These are phyloP conservation scores for Beauveria pseudobassiana DNA, from an alignment of 2,329 filamentous ascomycete genomes.

Conservation along the genomic window DNA sequence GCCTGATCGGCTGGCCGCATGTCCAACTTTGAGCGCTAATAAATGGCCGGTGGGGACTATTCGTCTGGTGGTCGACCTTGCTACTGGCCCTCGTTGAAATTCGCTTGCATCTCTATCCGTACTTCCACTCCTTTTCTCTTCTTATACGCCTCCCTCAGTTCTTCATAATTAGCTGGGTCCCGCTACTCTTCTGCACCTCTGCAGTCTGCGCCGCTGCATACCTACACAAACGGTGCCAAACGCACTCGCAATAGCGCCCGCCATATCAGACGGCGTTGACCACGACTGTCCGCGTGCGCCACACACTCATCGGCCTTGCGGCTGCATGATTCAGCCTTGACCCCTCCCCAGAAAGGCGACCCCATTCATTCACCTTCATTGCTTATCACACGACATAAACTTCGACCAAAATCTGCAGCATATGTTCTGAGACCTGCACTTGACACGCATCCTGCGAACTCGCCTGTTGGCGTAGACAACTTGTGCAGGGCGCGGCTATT, in stretches of 20 bases:
- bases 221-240: background rate
- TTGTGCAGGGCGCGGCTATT: background rate
- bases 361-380: background rate
- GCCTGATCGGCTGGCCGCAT: conserved; percentile 19
- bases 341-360: conserved; percentile 1
- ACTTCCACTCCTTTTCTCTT: background rate
- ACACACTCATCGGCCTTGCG: background rate
- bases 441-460: background rate
- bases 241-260: background rate
- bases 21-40: conserved; percentile 16
- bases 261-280: background rate
- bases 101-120: background rate
- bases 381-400: background rate
- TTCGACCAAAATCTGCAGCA: background rate
- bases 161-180: background rate
- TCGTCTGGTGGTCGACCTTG: background rate
- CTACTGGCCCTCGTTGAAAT: background rate
- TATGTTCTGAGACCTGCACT: background rate
- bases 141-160: background rate
- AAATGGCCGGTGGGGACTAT: conserved; percentile 15
- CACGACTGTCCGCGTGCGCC: conserved; percentile 3
- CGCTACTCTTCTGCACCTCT: background rate
- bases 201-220: background rate
- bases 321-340: conserved; percentile 7
- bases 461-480: background rate